Evolutionary conservation across 139 green algal species (phyloP).

Genomic region (Chlorella sp.): DNA sequence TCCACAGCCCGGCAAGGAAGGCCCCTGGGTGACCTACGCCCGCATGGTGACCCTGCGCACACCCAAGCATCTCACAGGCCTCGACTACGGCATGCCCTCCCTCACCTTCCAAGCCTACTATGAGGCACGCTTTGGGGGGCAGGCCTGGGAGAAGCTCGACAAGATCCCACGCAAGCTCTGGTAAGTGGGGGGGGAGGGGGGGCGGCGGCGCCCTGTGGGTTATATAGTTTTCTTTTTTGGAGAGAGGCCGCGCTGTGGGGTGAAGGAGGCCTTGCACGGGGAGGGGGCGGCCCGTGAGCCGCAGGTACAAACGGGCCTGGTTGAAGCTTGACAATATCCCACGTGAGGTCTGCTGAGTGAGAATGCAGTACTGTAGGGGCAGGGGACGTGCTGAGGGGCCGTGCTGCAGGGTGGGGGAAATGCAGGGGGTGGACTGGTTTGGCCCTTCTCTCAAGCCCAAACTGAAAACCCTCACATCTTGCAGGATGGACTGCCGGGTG

Average conservation of each 20-base stretch:
- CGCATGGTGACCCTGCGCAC: slow-evolving; percentile 57
- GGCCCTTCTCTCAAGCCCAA: neutral
- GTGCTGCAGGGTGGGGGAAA: neutral
- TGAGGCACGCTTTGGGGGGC: slow-evolving; percentile 46
- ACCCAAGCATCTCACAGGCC: slow-evolving; percentile 53
- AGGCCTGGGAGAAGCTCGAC: slow-evolving; percentile 47
- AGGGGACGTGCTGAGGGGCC: too few relatives aligned
- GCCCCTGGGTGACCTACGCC: slow-evolving; percentile 55
- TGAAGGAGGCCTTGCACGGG: too few relatives aligned
- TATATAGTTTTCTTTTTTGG: too few relatives aligned
- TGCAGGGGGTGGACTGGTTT: neutral
- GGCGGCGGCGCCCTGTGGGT: too few relatives aligned
- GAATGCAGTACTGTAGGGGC: too few relatives aligned
- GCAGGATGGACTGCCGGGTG: too few relatives aligned
- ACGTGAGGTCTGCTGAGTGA: neutral
- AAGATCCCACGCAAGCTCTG: slow-evolving; percentile 54
- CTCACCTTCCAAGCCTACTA: slow-evolving; percentile 55
- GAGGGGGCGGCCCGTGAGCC: too few relatives aligned
- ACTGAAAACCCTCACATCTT: too few relatives aligned
- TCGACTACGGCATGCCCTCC: slow-evolving; percentile 48
- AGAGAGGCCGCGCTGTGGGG: too few relatives aligned
- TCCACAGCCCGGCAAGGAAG: slow-evolving; percentile 37
- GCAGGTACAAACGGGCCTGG: slow-evolving; percentile 15
- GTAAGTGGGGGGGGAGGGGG: neutral
- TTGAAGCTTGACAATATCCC: slow-evolving; percentile 45